Conservation (phyloP, 192 early-diverging fungal species). For the Lobosporangium transversale region DNA sequence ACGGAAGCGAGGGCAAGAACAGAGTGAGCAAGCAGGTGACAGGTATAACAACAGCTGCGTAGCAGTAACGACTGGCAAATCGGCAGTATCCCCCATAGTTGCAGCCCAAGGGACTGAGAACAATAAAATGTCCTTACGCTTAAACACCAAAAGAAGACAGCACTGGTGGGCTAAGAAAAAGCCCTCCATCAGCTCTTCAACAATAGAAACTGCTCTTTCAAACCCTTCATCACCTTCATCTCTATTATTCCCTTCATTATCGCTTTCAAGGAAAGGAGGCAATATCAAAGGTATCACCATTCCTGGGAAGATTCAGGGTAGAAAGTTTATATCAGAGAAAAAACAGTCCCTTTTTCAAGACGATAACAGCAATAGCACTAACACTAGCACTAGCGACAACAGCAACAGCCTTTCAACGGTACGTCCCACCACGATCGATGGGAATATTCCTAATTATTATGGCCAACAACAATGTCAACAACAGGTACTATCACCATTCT, state of each 20-base stretch:
- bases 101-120: neutral
- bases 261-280: conserved; percentile 48
- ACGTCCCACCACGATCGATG: neutral
- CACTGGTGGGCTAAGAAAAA: conserved; percentile 26
- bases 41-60: neutral
- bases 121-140: neutral
- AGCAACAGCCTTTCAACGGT: too few relatives aligned
- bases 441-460: neutral
- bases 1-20: neutral
- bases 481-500: neutral
- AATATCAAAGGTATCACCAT: conserved; percentile 11
- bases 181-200: neutral
- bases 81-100: too few relatives aligned
- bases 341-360: neutral
- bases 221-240: neutral
- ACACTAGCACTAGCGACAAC: too few relatives aligned
- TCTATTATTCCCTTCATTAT: neutral
- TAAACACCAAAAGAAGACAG: conserved; percentile 13
- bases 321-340: too few relatives aligned
- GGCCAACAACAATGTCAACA: neutral
- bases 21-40: neutral
- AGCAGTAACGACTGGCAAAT: too few relatives aligned
- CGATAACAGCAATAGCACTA: neutral
- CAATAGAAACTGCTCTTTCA: neutral
- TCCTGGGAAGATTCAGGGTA: conserved; percentile 17